A percentile compares a stretch with the other conserved stretches of the same genome.
phyloP scores from a whole-genome alignment of 2,329 filamentous ascomycete species.

The Camillea tinctor region DNA sequence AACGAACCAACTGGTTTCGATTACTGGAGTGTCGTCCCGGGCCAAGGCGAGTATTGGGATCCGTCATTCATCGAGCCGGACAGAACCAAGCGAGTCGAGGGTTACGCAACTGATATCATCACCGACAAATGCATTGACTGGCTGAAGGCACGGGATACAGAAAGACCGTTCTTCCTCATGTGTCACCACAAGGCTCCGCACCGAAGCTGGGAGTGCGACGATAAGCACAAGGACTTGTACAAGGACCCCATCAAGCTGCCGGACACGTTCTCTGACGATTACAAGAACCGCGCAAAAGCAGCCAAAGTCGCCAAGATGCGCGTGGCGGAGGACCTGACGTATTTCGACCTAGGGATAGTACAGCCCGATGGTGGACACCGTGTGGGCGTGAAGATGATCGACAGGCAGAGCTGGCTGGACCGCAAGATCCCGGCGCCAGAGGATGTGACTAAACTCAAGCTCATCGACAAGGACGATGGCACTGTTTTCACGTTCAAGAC shows the following conservation, averaged over 20 bases:
- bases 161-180: conserved; percentile 53
- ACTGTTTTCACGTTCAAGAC: conserved; percentile 46
- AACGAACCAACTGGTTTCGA: conserved; percentile 51
- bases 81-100: conserved; percentile 33
- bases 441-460: conserved; percentile 35
- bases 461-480: conserved; percentile 5
- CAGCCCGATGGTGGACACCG: conserved; percentile 3
- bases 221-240: conserved; percentile 49
- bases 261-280: conserved; percentile 53
- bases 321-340: conserved; percentile 4
- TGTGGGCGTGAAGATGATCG: conserved; percentile 2
- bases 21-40: conserved; percentile 50
- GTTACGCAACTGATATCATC: conserved; percentile 53
- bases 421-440: not conserved
- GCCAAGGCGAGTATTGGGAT: conserved; percentile 53
- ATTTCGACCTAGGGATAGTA: conserved; percentile 3
- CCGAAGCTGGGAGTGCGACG: conserved; percentile 49
- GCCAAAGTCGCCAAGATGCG: conserved; percentile 42
- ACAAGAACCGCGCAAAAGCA: conserved; percentile 51
- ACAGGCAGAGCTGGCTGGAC: not conserved
- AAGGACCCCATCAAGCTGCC: conserved; percentile 45
- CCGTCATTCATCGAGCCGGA: conserved; percentile 45
- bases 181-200: conserved; percentile 58
- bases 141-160: conserved; percentile 34
- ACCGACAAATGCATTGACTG: conserved; percentile 48